Conservation (phyloP, 768 basidiomycete genomes). For the Coprinellus aureogranulatus region DNA sequence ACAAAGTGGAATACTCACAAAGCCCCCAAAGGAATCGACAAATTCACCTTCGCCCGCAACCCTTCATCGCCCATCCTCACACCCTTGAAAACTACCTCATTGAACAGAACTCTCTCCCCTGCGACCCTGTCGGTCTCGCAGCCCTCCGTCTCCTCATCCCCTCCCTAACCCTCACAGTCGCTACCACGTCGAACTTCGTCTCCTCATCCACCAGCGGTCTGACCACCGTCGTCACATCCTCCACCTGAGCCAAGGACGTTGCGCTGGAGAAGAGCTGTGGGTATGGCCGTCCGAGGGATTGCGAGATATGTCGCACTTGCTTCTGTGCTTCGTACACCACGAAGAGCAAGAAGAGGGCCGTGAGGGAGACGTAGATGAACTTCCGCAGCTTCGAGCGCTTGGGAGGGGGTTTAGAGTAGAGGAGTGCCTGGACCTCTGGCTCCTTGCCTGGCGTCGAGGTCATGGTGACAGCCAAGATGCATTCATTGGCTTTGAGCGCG, state of each 20-base stretch:
- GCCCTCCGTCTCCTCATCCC: neutral
- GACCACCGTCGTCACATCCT: constrained; percentile 11
- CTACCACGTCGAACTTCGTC: constrained; percentile 16
- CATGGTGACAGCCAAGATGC: too few species aligned
- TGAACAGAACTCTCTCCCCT: constrained; percentile 19
- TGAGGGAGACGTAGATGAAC: too few species aligned
- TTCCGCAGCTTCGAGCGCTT: too few species aligned
- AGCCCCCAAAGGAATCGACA: constrained; percentile 27
- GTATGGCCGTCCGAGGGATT: constrained; percentile 6
- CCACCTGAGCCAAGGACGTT: neutral
- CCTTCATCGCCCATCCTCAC: constrained; percentile 25
- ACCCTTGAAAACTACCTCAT: constrained; percentile 27
- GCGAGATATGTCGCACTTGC: too few species aligned
- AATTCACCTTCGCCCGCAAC: constrained; percentile 20
- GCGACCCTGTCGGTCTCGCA: neutral
- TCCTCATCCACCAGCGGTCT: constrained; percentile 15
- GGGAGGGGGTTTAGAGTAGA: too few species aligned
- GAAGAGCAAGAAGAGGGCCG: too few species aligned
- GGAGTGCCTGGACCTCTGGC: too few species aligned
- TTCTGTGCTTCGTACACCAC: too few species aligned
- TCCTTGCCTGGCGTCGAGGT: too few species aligned
- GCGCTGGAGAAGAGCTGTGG: neutral
- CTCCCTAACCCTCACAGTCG: constrained; percentile 17
- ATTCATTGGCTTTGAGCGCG: too few species aligned
- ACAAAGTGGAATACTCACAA: constrained; percentile 29